Percentiles rank a stretch among this genome's conserved stretches.
phyloP scores from a whole-genome alignment of 805 yeast species.

The Tetrapisispora arboricola region DNA sequence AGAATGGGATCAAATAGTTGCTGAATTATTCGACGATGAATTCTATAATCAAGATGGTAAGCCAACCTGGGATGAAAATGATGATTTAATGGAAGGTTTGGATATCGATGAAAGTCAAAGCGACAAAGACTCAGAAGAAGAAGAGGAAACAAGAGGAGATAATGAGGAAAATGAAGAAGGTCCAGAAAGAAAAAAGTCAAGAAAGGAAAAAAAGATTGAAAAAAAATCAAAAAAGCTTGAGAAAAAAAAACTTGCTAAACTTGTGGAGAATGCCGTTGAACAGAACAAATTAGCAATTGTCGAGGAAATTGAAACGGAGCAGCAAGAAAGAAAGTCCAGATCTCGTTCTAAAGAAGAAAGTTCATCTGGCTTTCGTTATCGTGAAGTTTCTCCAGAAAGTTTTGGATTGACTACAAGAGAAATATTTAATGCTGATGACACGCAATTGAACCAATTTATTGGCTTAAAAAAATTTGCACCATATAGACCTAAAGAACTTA shows the following conservation, averaged over 20 bases:
- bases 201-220: slow-evolving; percentile 38
- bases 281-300: slow-evolving; percentile 53
- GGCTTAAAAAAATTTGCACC: slow-evolving; percentile 92
- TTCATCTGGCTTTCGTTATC: slow-evolving; percentile 58
- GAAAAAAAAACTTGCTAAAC: slow-evolving; percentile 47
- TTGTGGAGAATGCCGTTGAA: slow-evolving; percentile 73
- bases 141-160: slow-evolving; percentile 15
- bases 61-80: slow-evolving; percentile 60
- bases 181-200: slow-evolving; percentile 33
- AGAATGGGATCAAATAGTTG: slow-evolving; percentile 85
- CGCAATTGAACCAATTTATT: slow-evolving; percentile 69
- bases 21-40: slow-evolving; percentile 76
- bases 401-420: slow-evolving; percentile 82
- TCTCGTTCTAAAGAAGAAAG: slow-evolving; percentile 37
- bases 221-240: slow-evolving; percentile 52
- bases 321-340: slow-evolving; percentile 46
- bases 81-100: slow-evolving; percentile 42
- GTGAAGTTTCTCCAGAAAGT: slow-evolving; percentile 92
- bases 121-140: slow-evolving; percentile 24
- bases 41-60: slow-evolving; percentile 54
- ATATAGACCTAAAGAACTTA: slow-evolving; percentile 65
- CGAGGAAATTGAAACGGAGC: slow-evolving; percentile 57
- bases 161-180: slow-evolving; percentile 14
- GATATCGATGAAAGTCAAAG: slow-evolving; percentile 31
- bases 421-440: slow-evolving; percentile 82